A percentile compares a stretch with the other conserved stretches of the same genome.
Evolutionary conservation across 176 grass and related monocot species (phyloP).

Genomic region (Musa itinerans): DNA sequence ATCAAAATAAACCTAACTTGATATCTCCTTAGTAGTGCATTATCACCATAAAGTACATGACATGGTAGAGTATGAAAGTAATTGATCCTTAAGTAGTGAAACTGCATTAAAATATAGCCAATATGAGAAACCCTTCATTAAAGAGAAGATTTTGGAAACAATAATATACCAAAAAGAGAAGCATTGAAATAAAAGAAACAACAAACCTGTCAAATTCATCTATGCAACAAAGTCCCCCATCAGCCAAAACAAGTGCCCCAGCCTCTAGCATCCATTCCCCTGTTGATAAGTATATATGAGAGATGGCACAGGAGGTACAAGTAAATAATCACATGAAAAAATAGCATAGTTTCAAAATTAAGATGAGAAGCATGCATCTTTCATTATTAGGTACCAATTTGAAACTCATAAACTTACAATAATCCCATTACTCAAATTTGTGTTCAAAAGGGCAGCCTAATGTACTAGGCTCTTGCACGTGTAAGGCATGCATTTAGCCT

Average conservation of each 20-base stretch:
- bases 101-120: no score
- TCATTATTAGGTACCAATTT: not conserved
- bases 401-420: not conserved
- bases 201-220: constrained; percentile 96
- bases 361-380: constrained; percentile 1
- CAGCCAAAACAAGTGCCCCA: constrained; percentile 90
- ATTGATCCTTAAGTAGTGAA: no score
- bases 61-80: no score
- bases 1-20: no score
- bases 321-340: constrained; percentile 5
- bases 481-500: no score
- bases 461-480: no score
- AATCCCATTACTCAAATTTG: not conserved
- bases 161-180: not conserved
- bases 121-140: no score
- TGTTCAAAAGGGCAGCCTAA: no score
- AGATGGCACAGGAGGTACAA: not conserved
- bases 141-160: no score
- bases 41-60: no score
- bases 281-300: constrained; percentile 21
- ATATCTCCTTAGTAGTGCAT: no score
- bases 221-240: constrained; percentile 97
- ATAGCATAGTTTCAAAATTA: not conserved
- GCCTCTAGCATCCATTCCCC: constrained; percentile 99
- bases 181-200: not conserved